A percentile compares a stretch with the other conserved stretches of the same genome.
These are phyloP conservation scores for Diversispora epigaea DNA, from an alignment of 192 early-diverging fungal species.

Conservation along the genomic window DNA sequence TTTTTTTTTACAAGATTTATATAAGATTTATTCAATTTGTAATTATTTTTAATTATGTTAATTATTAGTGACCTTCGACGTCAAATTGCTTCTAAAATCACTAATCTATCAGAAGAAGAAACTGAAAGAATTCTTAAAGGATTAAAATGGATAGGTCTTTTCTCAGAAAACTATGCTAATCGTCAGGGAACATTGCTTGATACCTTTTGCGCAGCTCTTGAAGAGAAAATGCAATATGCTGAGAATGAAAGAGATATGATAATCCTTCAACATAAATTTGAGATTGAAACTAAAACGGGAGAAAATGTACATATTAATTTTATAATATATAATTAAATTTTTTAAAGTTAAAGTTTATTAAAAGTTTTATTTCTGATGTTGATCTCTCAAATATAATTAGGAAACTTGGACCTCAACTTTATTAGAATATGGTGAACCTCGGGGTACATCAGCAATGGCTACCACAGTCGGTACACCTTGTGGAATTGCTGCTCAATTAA, in stretches of 20 bases:
- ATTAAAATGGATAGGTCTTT: slow-evolving; percentile 83
- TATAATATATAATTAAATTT: neutral
- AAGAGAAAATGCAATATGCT: slow-evolving; percentile 95
- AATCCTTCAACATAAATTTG: slow-evolving; percentile 96
- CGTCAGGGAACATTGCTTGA: slow-evolving; percentile 81
- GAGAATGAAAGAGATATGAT: slow-evolving; percentile 94
- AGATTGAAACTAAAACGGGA: slow-evolving; percentile 87
- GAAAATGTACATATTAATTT: slow-evolving; percentile 37
- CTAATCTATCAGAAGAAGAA: slow-evolving; percentile 48
- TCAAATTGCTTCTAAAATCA: slow-evolving; percentile 67
- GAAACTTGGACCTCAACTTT: slow-evolving; percentile 92
- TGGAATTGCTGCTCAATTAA: slow-evolving; percentile 90
- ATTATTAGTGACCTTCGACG: slow-evolving; percentile 51
- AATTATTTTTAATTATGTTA: neutral
- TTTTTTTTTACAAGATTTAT: neutral
- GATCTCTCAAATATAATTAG: slow-evolving; percentile 28
- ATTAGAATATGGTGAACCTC: slow-evolving; percentile 88
- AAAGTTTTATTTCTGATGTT: neutral
- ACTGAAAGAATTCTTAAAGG: slow-evolving; percentile 67
- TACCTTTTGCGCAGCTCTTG: slow-evolving; percentile 92
- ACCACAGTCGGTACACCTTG: slow-evolving; percentile 96
- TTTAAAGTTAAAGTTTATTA: slow-evolving; percentile 20
- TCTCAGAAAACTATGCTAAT: slow-evolving; percentile 58
- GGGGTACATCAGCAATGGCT: slow-evolving; percentile 88
- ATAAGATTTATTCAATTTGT: too few species aligned